Conservation (phyloP, 1,284 basidiomycete genomes). For the Ustilago vetiveriae region DNA sequence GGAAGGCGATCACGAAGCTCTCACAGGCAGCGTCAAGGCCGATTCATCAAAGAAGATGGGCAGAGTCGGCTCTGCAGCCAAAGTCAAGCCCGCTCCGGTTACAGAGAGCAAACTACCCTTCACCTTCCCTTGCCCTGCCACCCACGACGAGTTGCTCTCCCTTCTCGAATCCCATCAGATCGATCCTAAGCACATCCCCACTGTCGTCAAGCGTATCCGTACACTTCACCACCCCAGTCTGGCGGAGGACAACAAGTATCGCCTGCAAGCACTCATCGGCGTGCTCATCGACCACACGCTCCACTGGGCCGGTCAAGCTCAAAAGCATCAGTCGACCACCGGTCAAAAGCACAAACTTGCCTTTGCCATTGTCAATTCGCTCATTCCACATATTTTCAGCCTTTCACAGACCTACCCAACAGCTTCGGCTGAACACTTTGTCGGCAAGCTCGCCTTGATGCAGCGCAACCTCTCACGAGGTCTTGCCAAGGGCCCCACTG, state of each 20-base stretch:
- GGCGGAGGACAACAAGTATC: slow-evolving; percentile 88
- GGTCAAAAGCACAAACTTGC: slow-evolving; percentile 72
- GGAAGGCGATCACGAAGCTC: slow-evolving; percentile 40
- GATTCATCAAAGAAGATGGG: slow-evolving; percentile 8
- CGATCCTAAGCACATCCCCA: slow-evolving; percentile 74
- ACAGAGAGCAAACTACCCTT: slow-evolving; percentile 74
- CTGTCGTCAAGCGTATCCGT: slow-evolving; percentile 88
- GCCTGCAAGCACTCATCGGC: slow-evolving; percentile 73
- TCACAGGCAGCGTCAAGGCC: slow-evolving; percentile 22
- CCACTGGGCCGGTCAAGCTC: slow-evolving; percentile 68
- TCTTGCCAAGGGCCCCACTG: slow-evolving; percentile 77
- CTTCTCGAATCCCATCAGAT: slow-evolving; percentile 76
- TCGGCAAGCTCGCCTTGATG: slow-evolving; percentile 86
- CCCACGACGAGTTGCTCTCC: slow-evolving; percentile 86
- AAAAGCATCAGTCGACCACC: slow-evolving; percentile 17
- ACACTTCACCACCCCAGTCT: slow-evolving; percentile 90
- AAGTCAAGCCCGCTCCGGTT: slow-evolving; percentile 11
- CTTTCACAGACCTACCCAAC: slow-evolving; percentile 85
- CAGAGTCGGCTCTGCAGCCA: slow-evolving; percentile 6
- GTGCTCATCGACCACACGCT: slow-evolving; percentile 93
- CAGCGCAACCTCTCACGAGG: slow-evolving; percentile 92
- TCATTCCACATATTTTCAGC: slow-evolving; percentile 83
- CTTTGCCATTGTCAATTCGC: slow-evolving; percentile 74
- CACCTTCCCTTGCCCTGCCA: slow-evolving; percentile 87
- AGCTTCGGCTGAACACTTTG: slow-evolving; percentile 80